Percentiles rank a stretch among this genome's conserved stretches.
Conservation (phyloP, 148 eudicot genomes). For the Rhododendron ferrugineum region DNA sequence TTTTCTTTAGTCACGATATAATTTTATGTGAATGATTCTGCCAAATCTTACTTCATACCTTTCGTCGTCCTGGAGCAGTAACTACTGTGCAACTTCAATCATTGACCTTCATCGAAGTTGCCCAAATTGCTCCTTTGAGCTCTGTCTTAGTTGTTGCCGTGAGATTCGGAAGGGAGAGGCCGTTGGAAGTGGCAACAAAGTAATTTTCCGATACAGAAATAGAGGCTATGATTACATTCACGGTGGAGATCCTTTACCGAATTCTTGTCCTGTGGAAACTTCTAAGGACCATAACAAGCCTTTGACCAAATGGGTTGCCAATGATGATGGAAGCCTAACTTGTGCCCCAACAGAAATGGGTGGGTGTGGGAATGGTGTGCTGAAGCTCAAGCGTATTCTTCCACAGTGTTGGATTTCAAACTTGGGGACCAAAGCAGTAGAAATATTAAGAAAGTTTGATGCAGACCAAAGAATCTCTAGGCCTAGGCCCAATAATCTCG, state of each 20-base stretch:
- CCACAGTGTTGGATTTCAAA: constrained; percentile 46
- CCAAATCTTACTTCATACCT: not conserved
- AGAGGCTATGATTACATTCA: constrained; percentile 68
- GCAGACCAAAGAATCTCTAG: constrained; percentile 2
- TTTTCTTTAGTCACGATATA: not conserved
- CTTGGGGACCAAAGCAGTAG: constrained; percentile 40
- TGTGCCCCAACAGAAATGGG: constrained; percentile 73
- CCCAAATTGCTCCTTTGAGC: constrained; percentile 68
- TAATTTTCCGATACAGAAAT: constrained; percentile 24
- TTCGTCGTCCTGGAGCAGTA: constrained; percentile 35
- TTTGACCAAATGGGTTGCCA: constrained; percentile 36
- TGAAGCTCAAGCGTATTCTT: constrained; percentile 64
- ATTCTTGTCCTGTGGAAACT: constrained; percentile 14
- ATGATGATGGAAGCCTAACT: constrained; percentile 40
- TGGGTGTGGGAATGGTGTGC: constrained; percentile 59
- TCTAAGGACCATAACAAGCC: not conserved
- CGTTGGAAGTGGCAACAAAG: constrained; percentile 34
- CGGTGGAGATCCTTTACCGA: constrained; percentile 59
- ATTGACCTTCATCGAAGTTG: constrained; percentile 84
- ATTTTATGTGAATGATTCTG: constrained; percentile 1
- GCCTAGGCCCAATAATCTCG: constrained; percentile 14
- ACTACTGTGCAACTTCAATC: constrained; percentile 81
- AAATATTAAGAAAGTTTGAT: constrained; percentile 17
- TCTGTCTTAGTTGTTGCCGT: constrained; percentile 67
- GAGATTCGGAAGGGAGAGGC: constrained; percentile 61